These are phyloP conservation scores for Yamadazyma sp. DNA, from an alignment of 1,139 yeast species.

Conservation along the genomic window DNA sequence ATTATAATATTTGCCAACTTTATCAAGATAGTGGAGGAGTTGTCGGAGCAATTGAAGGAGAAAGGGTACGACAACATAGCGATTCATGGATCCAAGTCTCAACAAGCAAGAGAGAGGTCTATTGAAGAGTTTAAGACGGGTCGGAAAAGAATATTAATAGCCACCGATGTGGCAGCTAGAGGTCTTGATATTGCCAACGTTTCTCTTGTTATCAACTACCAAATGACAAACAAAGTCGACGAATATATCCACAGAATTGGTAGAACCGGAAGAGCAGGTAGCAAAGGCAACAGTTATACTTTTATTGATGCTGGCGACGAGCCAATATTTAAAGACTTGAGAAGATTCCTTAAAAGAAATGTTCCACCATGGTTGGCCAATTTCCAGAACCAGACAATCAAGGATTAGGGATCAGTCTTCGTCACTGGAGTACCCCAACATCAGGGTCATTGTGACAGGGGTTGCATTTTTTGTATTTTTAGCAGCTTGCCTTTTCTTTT, in stretches of 20 bases:
- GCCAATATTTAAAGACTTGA: constrained; percentile 52
- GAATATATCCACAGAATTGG: constrained; percentile 93
- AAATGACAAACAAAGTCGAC: constrained; percentile 75
- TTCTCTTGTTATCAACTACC: constrained; percentile 79
- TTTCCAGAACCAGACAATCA: constrained; percentile 18
- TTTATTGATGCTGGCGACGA: constrained; percentile 62
- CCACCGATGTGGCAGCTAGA: constrained; percentile 96
- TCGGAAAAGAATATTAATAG: constrained; percentile 66
- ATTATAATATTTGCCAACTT: constrained; percentile 81
- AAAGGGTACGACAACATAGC: constrained; percentile 51
- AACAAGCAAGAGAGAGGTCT: constrained; percentile 83
- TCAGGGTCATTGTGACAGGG: constrained; percentile 1
- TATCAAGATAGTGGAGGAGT: constrained; percentile 67
- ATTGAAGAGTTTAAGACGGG: constrained; percentile 63
- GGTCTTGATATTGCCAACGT: constrained; percentile 92
- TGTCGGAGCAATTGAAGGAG: constrained; percentile 49
- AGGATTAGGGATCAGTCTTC: constrained; percentile 20
- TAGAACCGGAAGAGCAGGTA: constrained; percentile 95
- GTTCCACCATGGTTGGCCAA: constrained; percentile 54
- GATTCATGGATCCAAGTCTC: constrained; percentile 86
- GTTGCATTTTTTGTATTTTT: constrained; percentile 6
- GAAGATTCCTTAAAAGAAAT: constrained; percentile 47
- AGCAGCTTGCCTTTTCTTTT: constrained; percentile 8
- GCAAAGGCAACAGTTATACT: constrained; percentile 70
- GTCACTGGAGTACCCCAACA: constrained; percentile 25